Evolutionary conservation across 495 filamentous ascomycete genomes (phyloP).

Genomic region (Xylaria nigripes): DNA sequence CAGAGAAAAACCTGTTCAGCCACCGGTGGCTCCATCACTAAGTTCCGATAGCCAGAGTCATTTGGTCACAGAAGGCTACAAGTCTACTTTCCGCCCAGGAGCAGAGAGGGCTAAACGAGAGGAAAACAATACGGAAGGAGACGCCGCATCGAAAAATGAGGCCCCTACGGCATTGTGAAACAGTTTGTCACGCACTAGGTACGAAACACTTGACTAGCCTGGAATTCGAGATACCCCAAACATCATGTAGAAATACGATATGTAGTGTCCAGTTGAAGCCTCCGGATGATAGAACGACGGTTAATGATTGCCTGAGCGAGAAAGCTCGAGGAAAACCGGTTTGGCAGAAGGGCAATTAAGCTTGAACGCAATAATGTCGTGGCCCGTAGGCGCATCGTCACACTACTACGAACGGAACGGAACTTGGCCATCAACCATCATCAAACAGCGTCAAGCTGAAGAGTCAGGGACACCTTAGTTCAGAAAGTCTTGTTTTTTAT

Average conservation of each 20-base stretch:
- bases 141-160: background rate
- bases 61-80: constrained; percentile 43
- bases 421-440: constrained; percentile 90
- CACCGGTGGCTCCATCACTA: constrained; percentile 28
- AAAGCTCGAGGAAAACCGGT: background rate
- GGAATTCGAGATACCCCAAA: constrained; percentile 13
- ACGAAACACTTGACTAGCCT: constrained; percentile 13
- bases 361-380: background rate
- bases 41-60: constrained; percentile 29
- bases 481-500: constrained; percentile 52
- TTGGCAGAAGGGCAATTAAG: background rate
- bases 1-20: constrained; percentile 37
- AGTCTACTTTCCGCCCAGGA: constrained; percentile 22
- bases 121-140: background rate
- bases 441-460: constrained; percentile 44
- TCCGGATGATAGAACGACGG: background rate
- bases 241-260: constrained; percentile 1
- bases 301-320: background rate
- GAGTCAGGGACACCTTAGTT: constrained; percentile 86
- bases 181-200: constrained; percentile 7
- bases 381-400: constrained; percentile 4
- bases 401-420: constrained; percentile 4
- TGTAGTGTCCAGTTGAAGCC: background rate
- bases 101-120: constrained; percentile 2
- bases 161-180: background rate